phyloP scores from a whole-genome alignment of 148 eudicot species.

The Pouteria glomerata region DNA sequence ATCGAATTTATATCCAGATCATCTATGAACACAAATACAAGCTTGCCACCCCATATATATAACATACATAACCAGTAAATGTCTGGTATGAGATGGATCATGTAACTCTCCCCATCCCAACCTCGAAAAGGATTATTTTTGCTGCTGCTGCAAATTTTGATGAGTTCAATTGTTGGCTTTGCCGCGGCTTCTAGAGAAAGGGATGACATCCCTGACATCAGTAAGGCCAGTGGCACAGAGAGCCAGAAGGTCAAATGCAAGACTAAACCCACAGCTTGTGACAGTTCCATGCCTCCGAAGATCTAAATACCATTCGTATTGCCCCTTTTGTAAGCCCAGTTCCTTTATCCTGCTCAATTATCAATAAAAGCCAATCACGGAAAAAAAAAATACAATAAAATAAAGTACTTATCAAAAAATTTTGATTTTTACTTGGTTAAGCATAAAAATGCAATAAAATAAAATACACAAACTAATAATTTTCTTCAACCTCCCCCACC shows the following conservation, averaged over 20 bases:
- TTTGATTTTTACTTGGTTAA: too few relatives aligned
- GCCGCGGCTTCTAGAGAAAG: constrained; percentile 79
- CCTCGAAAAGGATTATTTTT: background rate
- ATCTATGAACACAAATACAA: background rate
- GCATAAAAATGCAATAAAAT: too few relatives aligned
- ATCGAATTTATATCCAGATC: constrained; percentile 8
- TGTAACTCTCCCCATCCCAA: too few relatives aligned
- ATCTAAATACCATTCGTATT: constrained; percentile 85
- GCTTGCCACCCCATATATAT: too few relatives aligned
- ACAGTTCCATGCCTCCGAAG: constrained; percentile 73
- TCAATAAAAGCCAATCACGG: too few relatives aligned
- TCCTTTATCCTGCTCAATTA: constrained; percentile 82
- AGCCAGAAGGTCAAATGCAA: constrained; percentile 59
- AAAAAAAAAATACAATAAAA: background rate
- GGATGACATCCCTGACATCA: constrained; percentile 71
- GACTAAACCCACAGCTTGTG: constrained; percentile 71
- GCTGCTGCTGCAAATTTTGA: constrained; percentile 22
- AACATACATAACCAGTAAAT: too few relatives aligned
- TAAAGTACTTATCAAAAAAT: background rate
- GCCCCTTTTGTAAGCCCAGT: constrained; percentile 47
- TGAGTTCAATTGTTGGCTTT: constrained; percentile 39
- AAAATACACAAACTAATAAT: too few relatives aligned
- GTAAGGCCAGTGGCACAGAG: constrained; percentile 76
- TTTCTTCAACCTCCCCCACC: too few relatives aligned
- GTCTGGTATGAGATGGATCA: too few relatives aligned